Base-by-base conservation (phyloP, 2,329 filamentous ascomycete genomes). In the Cercospora nicotianae region DNA sequence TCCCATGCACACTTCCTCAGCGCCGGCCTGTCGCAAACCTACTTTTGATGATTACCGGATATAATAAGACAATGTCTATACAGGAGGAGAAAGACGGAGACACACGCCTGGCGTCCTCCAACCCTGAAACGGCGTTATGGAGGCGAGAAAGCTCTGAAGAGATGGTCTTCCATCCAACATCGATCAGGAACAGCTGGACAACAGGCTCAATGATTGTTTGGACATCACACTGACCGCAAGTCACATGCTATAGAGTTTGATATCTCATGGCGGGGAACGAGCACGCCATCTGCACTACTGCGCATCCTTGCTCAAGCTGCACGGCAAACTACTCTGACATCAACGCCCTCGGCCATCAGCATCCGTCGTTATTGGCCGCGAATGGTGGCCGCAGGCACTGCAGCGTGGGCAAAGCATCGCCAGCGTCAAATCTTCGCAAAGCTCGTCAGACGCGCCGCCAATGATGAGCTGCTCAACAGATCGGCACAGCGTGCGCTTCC, bases 241-340 rank as follows among this genome's bases (percentile, higher is more conserved):
- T 48, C 61, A 30, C 33, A 57, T 59, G 62, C 6, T 7, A 58
- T 64, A 58, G 20, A 64, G 51, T 64, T 64, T 53, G 53, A 59
- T 58, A 45, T 64, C 48, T 30, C 53, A 64, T 53, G 23, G 13
- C 28, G 62, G 48, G 62, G 62, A 42, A 33, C 3, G 36, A 58
- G 62, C 62, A 64, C 62, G 62, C 62, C 62, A 64, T 64, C 51
- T 39, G 20, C 62, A 57, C 62, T 64, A 64, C 51, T 58, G 51
- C 62, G 23, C 10, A 39, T 36, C 62, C 53, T 45, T 64, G 62
- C 53, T 36, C 16, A 5, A 64, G 53, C 51, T 64, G 62, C 23
- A n/a, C 62, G 62, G 33, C 53, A 64, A 51, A 58, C 30, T 8
- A 53, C 51, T 48, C 51, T 28, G 13, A 48, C 53, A 23, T 42